Percentiles rank a stretch among this genome's conserved stretches.
These are phyloP conservation scores for Saccharomyces kudriavzevii DNA, from an alignment of 805 yeast species.

Conservation along the genomic window DNA sequence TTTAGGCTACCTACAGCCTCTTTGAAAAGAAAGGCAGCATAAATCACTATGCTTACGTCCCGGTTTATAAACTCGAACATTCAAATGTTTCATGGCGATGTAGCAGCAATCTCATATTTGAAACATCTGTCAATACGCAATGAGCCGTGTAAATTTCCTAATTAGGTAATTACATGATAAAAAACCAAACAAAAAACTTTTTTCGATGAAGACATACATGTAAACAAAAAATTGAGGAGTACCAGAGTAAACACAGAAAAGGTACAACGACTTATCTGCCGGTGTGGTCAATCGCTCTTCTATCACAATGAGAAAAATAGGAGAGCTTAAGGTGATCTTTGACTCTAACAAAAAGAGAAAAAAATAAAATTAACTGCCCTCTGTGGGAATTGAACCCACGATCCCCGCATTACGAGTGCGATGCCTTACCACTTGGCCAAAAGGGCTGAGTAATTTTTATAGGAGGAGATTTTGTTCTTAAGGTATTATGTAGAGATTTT, in stretches of 20 bases:
- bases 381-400: conserved; percentile 51
- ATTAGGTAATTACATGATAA: conserved; percentile 9
- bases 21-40: neutral
- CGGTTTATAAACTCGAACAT: neutral
- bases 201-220: neutral
- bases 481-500: no score
- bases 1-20: neutral
- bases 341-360: conserved; percentile 2
- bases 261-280: neutral
- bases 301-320: no score
- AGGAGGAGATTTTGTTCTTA: neutral
- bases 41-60: no score
- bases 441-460: conserved; percentile 29
- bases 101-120: neutral
- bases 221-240: neutral
- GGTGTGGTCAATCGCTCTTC: no score
- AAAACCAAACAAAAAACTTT: neutral
- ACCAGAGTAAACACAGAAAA: neutral
- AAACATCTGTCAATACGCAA: neutral
- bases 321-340: no score
- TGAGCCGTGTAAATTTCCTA: conserved; percentile 8
- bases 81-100: neutral
- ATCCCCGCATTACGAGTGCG: conserved; percentile 54
- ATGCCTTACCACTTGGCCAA: conserved; percentile 53
- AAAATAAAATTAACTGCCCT: conserved; percentile 31